Conservation (phyloP, 2,329 filamentous ascomycete species). For the Allantophomopsis cytisporea region DNA sequence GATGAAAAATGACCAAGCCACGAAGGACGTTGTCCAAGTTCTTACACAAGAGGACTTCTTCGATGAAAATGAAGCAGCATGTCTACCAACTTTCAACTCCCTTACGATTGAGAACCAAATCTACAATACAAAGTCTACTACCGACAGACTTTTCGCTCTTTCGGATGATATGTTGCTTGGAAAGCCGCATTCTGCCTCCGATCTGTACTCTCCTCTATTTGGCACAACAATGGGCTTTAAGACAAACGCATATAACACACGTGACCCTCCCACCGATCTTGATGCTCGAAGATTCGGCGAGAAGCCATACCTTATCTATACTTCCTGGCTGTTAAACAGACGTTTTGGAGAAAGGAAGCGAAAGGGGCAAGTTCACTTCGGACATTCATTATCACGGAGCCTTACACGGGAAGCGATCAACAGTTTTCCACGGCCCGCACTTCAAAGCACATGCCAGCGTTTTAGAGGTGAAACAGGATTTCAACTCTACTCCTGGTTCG, state of each 20-base stretch:
- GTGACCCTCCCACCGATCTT: constrained; percentile 17
- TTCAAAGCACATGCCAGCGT: constrained; percentile 23
- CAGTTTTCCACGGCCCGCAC: constrained; percentile 24
- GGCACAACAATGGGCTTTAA: constrained; percentile 28
- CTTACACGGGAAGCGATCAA: constrained; percentile 25
- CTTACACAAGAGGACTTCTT: constrained; percentile 29
- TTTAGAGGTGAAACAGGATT: constrained; percentile 27
- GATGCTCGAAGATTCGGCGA: constrained; percentile 22
- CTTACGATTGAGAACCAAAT: constrained; percentile 28
- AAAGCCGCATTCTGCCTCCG: constrained; percentile 24
- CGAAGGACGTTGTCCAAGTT: constrained; percentile 19
- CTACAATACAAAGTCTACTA: constrained; percentile 25
- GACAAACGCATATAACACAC: constrained; percentile 24
- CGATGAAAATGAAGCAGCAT: constrained; percentile 20
- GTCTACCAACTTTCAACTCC: constrained; percentile 29
- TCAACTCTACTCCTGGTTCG: constrained; percentile 28
- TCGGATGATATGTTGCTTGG: constrained; percentile 30
- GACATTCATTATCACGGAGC: constrained; percentile 24
- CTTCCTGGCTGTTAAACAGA: constrained; percentile 28
- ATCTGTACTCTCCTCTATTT: constrained; percentile 28
- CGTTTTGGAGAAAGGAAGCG: constrained; percentile 28
- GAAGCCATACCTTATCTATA: constrained; percentile 29
- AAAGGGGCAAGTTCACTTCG: constrained; percentile 27
- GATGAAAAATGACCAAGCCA: constrained; percentile 20
- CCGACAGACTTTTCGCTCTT: constrained; percentile 24